A percentile compares a stretch with the other conserved stretches of the same genome.
Conservation (phyloP, 805 yeast genomes). For the Wickerhamomyces queroliae region DNA sequence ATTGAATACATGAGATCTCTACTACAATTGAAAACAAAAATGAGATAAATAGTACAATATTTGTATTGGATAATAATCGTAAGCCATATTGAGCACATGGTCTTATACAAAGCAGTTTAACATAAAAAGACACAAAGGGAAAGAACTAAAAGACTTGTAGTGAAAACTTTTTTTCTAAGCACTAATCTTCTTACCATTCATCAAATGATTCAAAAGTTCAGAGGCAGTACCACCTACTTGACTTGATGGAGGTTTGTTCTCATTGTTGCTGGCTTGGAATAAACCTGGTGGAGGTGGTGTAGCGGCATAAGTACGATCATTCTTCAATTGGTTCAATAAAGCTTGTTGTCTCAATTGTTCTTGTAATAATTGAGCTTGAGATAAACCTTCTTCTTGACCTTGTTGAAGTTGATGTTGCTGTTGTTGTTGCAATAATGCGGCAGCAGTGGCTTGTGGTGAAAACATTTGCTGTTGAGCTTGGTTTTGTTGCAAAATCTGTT, state of each 20-base stretch:
- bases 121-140: background rate
- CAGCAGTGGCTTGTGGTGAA: constrained; percentile 20
- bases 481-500: constrained; percentile 23
- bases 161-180: constrained; percentile 12
- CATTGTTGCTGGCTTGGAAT: constrained; percentile 25
- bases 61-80: background rate
- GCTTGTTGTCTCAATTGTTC: constrained; percentile 19
- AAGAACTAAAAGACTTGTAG: constrained; percentile 1
- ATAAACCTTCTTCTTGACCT: background rate
- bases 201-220: constrained; percentile 76
- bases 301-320: constrained; percentile 32
- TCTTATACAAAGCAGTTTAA: background rate
- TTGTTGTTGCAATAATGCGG: constrained; percentile 23
- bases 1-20: constrained; percentile 2
- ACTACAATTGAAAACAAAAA: background rate
- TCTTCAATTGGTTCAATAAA: constrained; percentile 12
- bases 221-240: constrained; percentile 50
- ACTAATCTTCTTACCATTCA: constrained; percentile 63
- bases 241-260: constrained; percentile 5
- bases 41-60: background rate
- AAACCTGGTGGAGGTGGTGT: constrained; percentile 78
- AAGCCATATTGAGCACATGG: background rate
- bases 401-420: constrained; percentile 31
- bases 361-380: constrained; percentile 17
- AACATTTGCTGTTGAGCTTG: constrained; percentile 28